These are phyloP conservation scores for Byssothecium circinans DNA, from an alignment of 2,329 filamentous ascomycete genomes.

Conservation along the genomic window DNA sequence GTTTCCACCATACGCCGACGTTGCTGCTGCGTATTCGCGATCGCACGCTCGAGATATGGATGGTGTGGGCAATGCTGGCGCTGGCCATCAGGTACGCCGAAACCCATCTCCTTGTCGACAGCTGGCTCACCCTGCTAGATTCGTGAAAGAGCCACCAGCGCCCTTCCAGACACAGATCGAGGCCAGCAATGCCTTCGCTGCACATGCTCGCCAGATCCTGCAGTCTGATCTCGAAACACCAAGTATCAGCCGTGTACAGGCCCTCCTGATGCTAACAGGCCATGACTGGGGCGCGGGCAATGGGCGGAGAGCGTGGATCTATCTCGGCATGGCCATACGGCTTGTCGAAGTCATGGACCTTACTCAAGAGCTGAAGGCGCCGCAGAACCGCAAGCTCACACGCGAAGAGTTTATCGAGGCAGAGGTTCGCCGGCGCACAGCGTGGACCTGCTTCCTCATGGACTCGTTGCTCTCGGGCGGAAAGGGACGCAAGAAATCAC, in stretches of 20 bases:
- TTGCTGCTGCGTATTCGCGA: slow-evolving; percentile 43
- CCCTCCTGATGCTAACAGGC: slow-evolving; percentile 48
- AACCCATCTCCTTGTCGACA: neutral
- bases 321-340: slow-evolving; percentile 46
- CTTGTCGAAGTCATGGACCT: slow-evolving; percentile 47
- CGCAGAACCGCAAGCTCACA: slow-evolving; percentile 35
- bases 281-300: slow-evolving; percentile 52
- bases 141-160: slow-evolving; percentile 40
- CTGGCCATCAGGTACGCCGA: slow-evolving; percentile 41
- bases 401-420: slow-evolving; percentile 46
- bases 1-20: slow-evolving; percentile 46
- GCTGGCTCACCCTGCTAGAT: slow-evolving; percentile 23
- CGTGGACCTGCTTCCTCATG: slow-evolving; percentile 49
- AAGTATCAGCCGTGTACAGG: slow-evolving; percentile 44
- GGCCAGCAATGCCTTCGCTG: slow-evolving; percentile 47
- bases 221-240: slow-evolving; percentile 45
- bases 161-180: slow-evolving; percentile 43
- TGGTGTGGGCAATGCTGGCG: slow-evolving; percentile 48
- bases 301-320: slow-evolving; percentile 45
- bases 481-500: slow-evolving; percentile 43
- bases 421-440: slow-evolving; percentile 44
- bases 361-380: slow-evolving; percentile 38
- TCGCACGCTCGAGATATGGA: slow-evolving; percentile 41
- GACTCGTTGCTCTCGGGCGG: slow-evolving; percentile 46
- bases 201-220: slow-evolving; percentile 45